Evolutionary conservation across 805 yeast species (phyloP).

Genomic region (Lipomyces mesembrius): DNA sequence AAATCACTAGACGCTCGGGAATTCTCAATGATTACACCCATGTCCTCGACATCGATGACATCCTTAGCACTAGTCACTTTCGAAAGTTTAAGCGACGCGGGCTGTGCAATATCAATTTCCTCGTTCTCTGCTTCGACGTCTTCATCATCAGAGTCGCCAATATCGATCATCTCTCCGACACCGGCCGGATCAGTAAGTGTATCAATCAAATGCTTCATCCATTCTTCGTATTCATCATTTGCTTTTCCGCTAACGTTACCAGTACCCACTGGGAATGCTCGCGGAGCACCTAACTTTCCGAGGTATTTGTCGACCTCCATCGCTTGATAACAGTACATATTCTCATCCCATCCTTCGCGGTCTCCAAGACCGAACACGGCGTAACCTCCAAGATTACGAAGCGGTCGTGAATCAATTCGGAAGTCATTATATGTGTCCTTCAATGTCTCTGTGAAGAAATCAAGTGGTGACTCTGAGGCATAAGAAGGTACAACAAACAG

Average conservation of each 20-base stretch:
- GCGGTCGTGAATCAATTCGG: slow-evolving; percentile 81
- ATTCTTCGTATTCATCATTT: slow-evolving; percentile 66
- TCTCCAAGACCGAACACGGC: slow-evolving; percentile 90
- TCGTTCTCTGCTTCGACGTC: slow-evolving; percentile 39
- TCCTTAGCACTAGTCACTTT: slow-evolving; percentile 47
- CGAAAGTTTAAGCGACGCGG: slow-evolving; percentile 31
- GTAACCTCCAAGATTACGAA: slow-evolving; percentile 71
- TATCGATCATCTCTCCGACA: slow-evolving; percentile 61
- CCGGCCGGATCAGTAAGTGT: slow-evolving; percentile 66
- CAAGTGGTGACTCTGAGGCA: slow-evolving; percentile 90
- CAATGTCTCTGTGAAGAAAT: slow-evolving; percentile 78
- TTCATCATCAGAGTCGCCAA: slow-evolving; percentile 62
- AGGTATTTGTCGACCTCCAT: slow-evolving; percentile 71
- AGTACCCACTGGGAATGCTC: slow-evolving; percentile 81
- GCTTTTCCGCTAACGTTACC: slow-evolving; percentile 70
- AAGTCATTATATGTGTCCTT: slow-evolving; percentile 83
- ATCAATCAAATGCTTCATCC: slow-evolving; percentile 65
- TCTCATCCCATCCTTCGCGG: slow-evolving; percentile 75
- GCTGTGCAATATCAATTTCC: slow-evolving; percentile 34
- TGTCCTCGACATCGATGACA: slow-evolving; percentile 85
- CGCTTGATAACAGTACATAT: slow-evolving; percentile 86
- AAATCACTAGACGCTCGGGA: slow-evolving; percentile 37
- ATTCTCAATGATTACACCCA: slow-evolving; percentile 63
- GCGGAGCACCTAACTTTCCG: slow-evolving; percentile 82
- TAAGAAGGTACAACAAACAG: slow-evolving; percentile 83